These are phyloP conservation scores for Termitomyces titanicus DNA, from an alignment of 768 basidiomycete species.

Conservation along the genomic window DNA sequence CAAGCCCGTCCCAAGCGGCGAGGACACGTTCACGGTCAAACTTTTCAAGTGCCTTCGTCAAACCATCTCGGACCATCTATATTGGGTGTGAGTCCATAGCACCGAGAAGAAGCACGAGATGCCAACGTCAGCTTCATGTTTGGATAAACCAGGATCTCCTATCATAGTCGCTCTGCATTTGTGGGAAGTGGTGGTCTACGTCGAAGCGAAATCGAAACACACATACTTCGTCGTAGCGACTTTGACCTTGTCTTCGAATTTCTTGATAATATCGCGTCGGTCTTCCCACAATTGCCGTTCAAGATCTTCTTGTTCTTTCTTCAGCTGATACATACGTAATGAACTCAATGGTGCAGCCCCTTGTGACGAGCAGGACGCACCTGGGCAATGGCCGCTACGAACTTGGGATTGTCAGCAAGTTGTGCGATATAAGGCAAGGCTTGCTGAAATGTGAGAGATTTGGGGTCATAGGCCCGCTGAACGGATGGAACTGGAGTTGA, in stretches of 20 bases:
- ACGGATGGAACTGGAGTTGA: background rate
- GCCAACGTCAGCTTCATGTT: slow-evolving; percentile 62
- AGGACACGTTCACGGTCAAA: slow-evolving; percentile 72
- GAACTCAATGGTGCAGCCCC: background rate
- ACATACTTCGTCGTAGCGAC: slow-evolving; percentile 69
- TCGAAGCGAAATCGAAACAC: slow-evolving; percentile 18
- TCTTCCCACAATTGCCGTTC: slow-evolving; percentile 71
- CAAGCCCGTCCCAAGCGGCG: slow-evolving; percentile 74
- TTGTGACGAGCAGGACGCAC: slow-evolving; percentile 31
- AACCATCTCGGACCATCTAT: slow-evolving; percentile 64
- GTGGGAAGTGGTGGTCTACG: background rate
- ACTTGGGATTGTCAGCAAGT: slow-evolving; percentile 49
- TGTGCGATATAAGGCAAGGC: slow-evolving; percentile 62
- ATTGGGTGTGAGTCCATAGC: slow-evolving; percentile 1
- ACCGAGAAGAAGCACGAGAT: background rate
- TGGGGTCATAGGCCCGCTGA: slow-evolving; percentile 35
- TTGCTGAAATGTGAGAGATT: slow-evolving; percentile 60
- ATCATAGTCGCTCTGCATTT: slow-evolving; percentile 60
- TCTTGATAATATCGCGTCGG: slow-evolving; percentile 54
- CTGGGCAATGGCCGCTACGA: slow-evolving; percentile 47
- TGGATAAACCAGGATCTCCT: slow-evolving; percentile 53
- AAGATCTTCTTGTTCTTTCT: slow-evolving; percentile 64
- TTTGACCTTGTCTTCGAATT: slow-evolving; percentile 71
- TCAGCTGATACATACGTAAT: slow-evolving; percentile 44
- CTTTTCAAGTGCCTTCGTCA: slow-evolving; percentile 58